A percentile compares a stretch with the other conserved stretches of the same genome.
Evolutionary conservation across 352 stramenopile species (phyloP).

Genomic region (Thraustotheca clavata): DNA sequence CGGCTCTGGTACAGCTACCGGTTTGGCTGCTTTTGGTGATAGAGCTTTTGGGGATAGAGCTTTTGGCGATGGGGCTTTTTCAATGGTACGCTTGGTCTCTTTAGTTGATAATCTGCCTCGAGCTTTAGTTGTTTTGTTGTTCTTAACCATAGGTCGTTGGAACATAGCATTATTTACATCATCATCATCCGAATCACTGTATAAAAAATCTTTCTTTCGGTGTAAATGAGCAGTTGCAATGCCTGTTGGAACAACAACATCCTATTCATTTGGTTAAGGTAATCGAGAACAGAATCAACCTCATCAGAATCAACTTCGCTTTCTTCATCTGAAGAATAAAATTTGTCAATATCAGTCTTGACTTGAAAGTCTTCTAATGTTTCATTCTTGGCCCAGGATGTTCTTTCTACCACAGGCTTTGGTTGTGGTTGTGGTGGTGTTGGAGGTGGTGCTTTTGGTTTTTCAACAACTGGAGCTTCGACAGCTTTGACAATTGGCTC

Average conservation of each 20-base stretch:
- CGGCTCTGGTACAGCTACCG: neutral
- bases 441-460: neutral
- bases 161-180: neutral
- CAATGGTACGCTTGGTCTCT: neutral
- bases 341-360: slow-evolving; percentile 53
- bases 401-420: neutral
- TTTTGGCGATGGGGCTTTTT: neutral
- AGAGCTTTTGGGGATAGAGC: neutral
- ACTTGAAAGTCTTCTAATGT: slow-evolving; percentile 75
- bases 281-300: neutral
- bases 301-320: slow-evolving; percentile 35
- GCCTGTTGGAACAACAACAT: slow-evolving; percentile 42
- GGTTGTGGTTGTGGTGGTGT: neutral
- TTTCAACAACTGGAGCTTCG: slow-evolving; percentile 15
- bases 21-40: neutral
- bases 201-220: slow-evolving; percentile 70
- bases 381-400: slow-evolving; percentile 16
- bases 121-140: neutral
- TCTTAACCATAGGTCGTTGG: neutral
- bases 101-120: neutral
- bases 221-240: slow-evolving; percentile 31
- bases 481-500: slow-evolving; percentile 24
- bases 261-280: slow-evolving; percentile 25
- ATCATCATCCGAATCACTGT: slow-evolving; percentile 38
- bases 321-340: slow-evolving; percentile 64